These are phyloP conservation scores for Wickerhamomyces chambardii DNA, from an alignment of 805 yeast species.

Conservation along the genomic window DNA sequence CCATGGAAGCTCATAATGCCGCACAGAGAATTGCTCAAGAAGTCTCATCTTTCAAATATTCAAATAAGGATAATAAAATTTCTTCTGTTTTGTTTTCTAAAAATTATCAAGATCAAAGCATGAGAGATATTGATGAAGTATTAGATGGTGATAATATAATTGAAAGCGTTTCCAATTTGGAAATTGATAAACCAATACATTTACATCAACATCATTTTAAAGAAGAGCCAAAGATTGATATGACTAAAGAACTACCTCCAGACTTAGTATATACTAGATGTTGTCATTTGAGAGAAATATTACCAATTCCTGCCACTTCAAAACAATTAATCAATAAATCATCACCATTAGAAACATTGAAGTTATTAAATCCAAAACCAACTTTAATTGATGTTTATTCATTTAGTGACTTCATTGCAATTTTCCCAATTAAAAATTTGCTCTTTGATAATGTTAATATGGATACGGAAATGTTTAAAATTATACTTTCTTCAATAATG, in stretches of 20 bases:
- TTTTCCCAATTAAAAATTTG: constrained; percentile 73
- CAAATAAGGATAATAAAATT: constrained; percentile 3
- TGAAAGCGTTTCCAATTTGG: constrained; percentile 22
- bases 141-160: constrained; percentile 9
- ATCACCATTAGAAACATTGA: constrained; percentile 64
- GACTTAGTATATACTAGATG: constrained; percentile 63
- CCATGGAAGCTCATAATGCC: constrained; percentile 65
- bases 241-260: constrained; percentile 21
- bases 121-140: constrained; percentile 9
- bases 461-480: constrained; percentile 67
- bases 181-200: constrained; percentile 69
- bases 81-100: constrained; percentile 1
- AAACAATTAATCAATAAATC: constrained; percentile 73
- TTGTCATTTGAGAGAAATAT: constrained; percentile 83
- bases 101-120: constrained; percentile 6
- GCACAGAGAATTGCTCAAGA: constrained; percentile 66
- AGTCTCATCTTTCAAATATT: constrained; percentile 34
- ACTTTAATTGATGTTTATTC: constrained; percentile 82
- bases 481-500: constrained; percentile 61
- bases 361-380: constrained; percentile 80
- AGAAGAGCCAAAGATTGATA: constrained; percentile 15
- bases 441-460: constrained; percentile 74
- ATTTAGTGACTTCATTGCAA: constrained; percentile 79
- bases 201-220: constrained; percentile 47
- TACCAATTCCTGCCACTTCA: constrained; percentile 86